Base-by-base conservation (phyloP, 2,329 filamentous ascomycete species). In the Aspergillus sp. region DNA sequence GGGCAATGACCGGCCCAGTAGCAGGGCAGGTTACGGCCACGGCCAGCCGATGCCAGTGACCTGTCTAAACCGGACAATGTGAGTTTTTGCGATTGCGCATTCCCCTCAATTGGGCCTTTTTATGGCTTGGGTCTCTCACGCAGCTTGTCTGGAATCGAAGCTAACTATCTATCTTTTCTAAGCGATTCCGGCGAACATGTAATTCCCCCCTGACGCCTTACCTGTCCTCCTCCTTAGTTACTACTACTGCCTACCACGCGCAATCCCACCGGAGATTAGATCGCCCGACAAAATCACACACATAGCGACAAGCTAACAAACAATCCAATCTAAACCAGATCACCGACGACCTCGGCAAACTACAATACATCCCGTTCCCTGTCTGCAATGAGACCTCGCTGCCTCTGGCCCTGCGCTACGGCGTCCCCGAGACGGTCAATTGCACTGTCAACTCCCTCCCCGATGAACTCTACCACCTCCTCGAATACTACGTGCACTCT, bases 401-500 rank as follows among this genome's bases (percentile, higher is more conserved):
- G 53, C 89, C 93, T 0, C 87, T 99, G 69, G 87, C 95, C 70
- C 88, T 99, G 74, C 84, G 86, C 75, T 98, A 96, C 80, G 93
- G 93, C 74, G 78, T 90, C 66, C 75, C 76, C 49, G 74, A 79
- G 74, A 92, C 96, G 51, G 78, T 86, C 62, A 81, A 78, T 49
- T 82, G 81, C 68, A 81, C 85, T 50, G 80, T 84, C 60, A 74
- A 78, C 58, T 75, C 77, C 31, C 79, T 84, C 10, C 77, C 82
- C 31, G 84, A 85, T 61, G 75, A 82, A 2, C 76, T 82, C 39
- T 81, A 85, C 65, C 84, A 86, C 66, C 69, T 84, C 24, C 64
- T 84, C 47, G 73, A 98, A 80, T 98, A 97, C 84, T 98, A 98
- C 83, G 89, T 98, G 75, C 95, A 98, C 83, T 92, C 90, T 80